Evolutionary conservation across 371 early-diverging fungal species (phyloP).

Genomic region (Mucor lusitanicus): DNA sequence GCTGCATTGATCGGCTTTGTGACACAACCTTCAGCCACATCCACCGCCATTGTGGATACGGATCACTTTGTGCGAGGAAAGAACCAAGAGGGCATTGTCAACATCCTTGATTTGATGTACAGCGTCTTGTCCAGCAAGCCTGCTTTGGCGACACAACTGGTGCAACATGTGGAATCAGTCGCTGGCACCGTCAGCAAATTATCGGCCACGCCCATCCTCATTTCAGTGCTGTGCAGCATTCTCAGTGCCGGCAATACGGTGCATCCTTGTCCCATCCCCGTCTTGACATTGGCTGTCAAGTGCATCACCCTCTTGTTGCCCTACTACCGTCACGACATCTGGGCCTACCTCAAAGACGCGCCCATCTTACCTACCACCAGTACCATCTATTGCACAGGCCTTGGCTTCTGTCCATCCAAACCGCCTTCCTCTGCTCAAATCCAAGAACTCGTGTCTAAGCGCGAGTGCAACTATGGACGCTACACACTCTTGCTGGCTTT

Average conservation of each 20-base stretch:
- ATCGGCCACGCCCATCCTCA: slow-evolving; percentile 17
- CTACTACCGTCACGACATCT: slow-evolving; percentile 29
- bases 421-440: slow-evolving; percentile 26
- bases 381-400: slow-evolving; percentile 8
- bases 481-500: slow-evolving; percentile 40
- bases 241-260: slow-evolving; percentile 20
- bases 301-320: slow-evolving; percentile 42
- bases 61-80: slow-evolving; percentile 20
- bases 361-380: slow-evolving; percentile 39
- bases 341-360: slow-evolving; percentile 33
- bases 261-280: slow-evolving; percentile 17
- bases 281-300: slow-evolving; percentile 28
- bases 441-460: slow-evolving; percentile 35
- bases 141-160: slow-evolving; percentile 19
- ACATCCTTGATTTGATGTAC: slow-evolving; percentile 33
- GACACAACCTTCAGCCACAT: neutral
- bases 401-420: neutral
- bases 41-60: slow-evolving; percentile 21
- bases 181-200: neutral
- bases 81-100: slow-evolving; percentile 21
- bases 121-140: slow-evolving; percentile 24
- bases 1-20: slow-evolving; percentile 27
- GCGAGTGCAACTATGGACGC: slow-evolving; percentile 34
- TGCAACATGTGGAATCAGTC: slow-evolving; percentile 31
- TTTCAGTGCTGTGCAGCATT: slow-evolving; percentile 31